A percentile compares a stretch with the other conserved stretches of the same genome.
phyloP scores from a whole-genome alignment of 176 grass and related monocot species.

The Puya raimondii region DNA sequence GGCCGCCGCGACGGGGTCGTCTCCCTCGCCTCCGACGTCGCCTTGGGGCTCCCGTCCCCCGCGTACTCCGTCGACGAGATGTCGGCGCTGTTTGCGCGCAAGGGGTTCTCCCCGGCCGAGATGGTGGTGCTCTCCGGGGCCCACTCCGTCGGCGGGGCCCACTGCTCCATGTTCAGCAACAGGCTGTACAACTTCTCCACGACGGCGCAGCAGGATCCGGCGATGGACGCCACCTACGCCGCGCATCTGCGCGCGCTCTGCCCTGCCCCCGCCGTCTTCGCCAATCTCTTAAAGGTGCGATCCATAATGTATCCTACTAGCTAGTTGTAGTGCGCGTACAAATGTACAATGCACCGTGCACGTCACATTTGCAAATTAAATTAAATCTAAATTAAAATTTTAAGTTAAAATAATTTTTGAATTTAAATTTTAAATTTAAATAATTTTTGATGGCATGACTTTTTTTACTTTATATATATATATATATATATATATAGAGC shows the following conservation, averaged over 20 bases:
- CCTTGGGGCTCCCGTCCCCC: constrained; percentile 29
- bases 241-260: constrained; percentile 18
- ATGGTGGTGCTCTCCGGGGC: constrained; percentile 42
- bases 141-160: constrained; percentile 58
- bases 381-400: no score
- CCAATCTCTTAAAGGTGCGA: constrained; percentile 2
- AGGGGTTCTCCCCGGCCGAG: constrained; percentile 33
- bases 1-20: constrained; percentile 34
- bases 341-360: no score
- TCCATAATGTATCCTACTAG: no score
- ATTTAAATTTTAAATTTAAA: no score
- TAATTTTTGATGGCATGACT: no score
- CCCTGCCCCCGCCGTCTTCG: neutral
- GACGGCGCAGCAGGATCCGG: neutral
- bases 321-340: no score
- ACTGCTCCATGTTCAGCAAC: constrained; percentile 46
- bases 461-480: no score
- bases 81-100: constrained; percentile 17
- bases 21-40: constrained; percentile 32
- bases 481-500: no score
- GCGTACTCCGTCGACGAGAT: constrained; percentile 17
- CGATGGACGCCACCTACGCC: constrained; percentile 5
- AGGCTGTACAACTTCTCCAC: constrained; percentile 41
- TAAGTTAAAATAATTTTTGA: no score
- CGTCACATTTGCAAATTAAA: no score